These are phyloP conservation scores for Madurella mycetomatis DNA, from an alignment of 2,329 filamentous ascomycete species.

Conservation along the genomic window DNA sequence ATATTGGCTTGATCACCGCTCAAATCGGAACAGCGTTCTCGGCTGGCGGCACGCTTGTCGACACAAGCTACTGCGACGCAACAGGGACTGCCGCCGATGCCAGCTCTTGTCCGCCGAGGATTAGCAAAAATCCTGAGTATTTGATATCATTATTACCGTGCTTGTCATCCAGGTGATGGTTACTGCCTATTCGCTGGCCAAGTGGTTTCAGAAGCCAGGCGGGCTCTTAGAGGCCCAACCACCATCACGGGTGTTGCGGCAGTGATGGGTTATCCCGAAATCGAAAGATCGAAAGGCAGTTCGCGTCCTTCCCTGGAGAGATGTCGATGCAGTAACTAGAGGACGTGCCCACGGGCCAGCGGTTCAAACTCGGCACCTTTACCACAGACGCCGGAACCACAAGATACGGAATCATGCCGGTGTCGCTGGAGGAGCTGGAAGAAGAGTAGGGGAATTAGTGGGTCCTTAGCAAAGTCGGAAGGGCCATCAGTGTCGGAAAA, in stretches of 20 bases:
- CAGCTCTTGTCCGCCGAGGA: conserved; percentile 19
- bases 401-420: conserved; percentile 22
- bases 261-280: conserved; percentile 25
- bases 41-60: conserved; percentile 16
- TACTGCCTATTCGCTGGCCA: conserved; percentile 16
- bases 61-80: conserved; percentile 21
- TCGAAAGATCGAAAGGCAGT: conserved; percentile 24
- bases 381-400: background rate
- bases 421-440: conserved; percentile 12
- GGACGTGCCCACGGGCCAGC: conserved; percentile 24
- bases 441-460: background rate
- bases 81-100: background rate
- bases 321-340: conserved; percentile 18
- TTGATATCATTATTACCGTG: conserved; percentile 16
- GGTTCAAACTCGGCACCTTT: conserved; percentile 22
- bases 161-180: conserved; percentile 15
- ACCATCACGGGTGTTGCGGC: conserved; percentile 23
- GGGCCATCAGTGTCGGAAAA: background rate
- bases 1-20: conserved; percentile 14
- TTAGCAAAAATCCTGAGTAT: conserved; percentile 21
- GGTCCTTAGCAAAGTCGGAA: background rate
- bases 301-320: conserved; percentile 17
- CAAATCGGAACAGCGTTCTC: conserved; percentile 20
- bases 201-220: conserved; percentile 24
- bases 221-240: conserved; percentile 20